A percentile compares a stretch with the other conserved stretches of the same genome.
These are phyloP conservation scores for Fusarium drepaniforme DNA, from an alignment of 2,329 filamentous ascomycete species.

Conservation along the genomic window DNA sequence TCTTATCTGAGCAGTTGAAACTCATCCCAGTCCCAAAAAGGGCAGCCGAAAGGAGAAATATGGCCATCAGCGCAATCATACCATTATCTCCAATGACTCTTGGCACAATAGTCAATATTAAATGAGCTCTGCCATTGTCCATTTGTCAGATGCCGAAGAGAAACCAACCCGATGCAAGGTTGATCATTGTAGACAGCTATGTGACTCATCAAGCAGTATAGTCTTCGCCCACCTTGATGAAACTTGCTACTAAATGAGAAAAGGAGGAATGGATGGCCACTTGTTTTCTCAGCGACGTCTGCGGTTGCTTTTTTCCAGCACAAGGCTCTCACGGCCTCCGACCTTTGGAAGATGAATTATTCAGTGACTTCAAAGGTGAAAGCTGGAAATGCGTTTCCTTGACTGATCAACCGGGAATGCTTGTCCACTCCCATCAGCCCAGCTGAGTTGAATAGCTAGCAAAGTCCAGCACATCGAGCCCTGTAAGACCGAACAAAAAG, in stretches of 20 bases:
- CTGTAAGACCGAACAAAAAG: slow-evolving; percentile 42
- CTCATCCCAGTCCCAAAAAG: not conserved
- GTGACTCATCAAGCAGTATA: no score
- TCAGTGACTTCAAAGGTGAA: no score
- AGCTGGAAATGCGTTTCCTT: not conserved
- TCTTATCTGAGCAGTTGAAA: not conserved
- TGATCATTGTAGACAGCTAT: not conserved
- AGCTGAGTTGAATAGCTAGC: slow-evolving; percentile 24
- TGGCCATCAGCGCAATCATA: not conserved
- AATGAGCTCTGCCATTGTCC: not conserved
- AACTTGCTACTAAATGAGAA: no score
- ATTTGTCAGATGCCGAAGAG: not conserved
- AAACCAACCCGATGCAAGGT: not conserved
- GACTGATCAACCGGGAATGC: not conserved
- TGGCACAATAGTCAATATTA: not conserved
- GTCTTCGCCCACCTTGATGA: no score
- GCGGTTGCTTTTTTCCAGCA: no score
- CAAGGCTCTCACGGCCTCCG: no score
- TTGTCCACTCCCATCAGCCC: not conserved
- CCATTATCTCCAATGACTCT: not conserved
- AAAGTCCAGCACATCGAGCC: slow-evolving; percentile 42
- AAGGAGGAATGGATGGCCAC: no score
- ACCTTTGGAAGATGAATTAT: no score
- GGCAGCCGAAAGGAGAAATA: not conserved
- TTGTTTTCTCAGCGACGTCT: no score